A percentile compares a stretch with the other conserved stretches of the same genome.
phyloP scores from a whole-genome alignment of 2,329 filamentous ascomycete species.

The Trichophyton benhamiae region DNA sequence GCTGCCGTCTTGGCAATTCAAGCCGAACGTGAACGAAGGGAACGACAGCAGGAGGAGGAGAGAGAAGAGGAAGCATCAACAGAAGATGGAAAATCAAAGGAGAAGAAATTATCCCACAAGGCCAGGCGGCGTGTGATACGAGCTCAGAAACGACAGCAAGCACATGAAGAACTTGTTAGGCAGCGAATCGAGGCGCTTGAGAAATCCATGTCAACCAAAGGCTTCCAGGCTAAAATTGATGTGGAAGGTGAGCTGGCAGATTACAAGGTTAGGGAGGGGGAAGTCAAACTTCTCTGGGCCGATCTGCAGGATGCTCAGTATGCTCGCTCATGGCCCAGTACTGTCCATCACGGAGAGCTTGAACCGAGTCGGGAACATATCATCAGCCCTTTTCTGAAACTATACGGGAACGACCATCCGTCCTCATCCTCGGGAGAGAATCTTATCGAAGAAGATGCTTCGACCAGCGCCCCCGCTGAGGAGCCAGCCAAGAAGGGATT shows the following conservation, averaged over 20 bases:
- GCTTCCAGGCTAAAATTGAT: conserved; percentile 21
- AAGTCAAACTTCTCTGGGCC: conserved; percentile 37
- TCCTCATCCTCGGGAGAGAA: neutral
- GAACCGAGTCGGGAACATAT: conserved; percentile 26
- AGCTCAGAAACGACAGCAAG: conserved; percentile 19
- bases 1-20: conserved; percentile 42
- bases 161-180: conserved; percentile 16
- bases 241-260: conserved; percentile 15
- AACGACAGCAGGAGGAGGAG: conserved; percentile 13
- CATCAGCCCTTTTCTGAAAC: conserved; percentile 21
- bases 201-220: conserved; percentile 12
- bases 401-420: neutral
- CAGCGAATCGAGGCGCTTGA: conserved; percentile 19
- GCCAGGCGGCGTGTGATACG: conserved; percentile 22
- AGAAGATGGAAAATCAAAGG: conserved; percentile 6
- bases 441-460: neutral
- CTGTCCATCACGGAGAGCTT: conserved; percentile 33
- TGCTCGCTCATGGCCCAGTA: conserved; percentile 33
- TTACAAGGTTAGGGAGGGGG: conserved; percentile 18
- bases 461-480: neutral
- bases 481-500: conserved; percentile 1
- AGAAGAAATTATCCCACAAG: conserved; percentile 21
- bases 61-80: conserved; percentile 9
- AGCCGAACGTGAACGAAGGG: conserved; percentile 9
- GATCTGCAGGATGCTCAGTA: conserved; percentile 34